A percentile compares a stretch with the other conserved stretches of the same genome.
Evolutionary conservation across 352 stramenopile genomes (phyloP).

Genomic region (Phytophthora pistaciae): DNA sequence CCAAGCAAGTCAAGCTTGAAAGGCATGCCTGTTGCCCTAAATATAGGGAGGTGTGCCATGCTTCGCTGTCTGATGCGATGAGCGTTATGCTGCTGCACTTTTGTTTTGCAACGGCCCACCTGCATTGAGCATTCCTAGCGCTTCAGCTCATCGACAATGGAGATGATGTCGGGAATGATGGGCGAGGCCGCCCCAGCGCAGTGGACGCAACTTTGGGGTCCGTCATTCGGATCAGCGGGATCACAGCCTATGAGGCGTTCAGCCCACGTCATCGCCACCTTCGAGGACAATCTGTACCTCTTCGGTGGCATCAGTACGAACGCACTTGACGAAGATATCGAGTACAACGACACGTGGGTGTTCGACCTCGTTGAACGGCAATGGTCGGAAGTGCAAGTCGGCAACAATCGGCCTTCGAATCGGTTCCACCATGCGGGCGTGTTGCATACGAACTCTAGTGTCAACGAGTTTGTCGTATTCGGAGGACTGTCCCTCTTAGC

Average conservation of each 20-base stretch:
- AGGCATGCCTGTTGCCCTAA: conserved; percentile 6
- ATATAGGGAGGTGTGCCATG: conserved; percentile 11
- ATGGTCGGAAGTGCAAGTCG: conserved; percentile 44
- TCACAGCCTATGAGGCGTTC: conserved; percentile 57
- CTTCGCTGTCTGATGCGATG: conserved; percentile 19
- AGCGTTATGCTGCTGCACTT: conserved; percentile 23
- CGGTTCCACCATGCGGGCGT: conserved; percentile 55
- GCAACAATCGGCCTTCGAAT: conserved; percentile 34
- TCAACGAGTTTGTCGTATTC: conserved; percentile 62
- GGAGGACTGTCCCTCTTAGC: conserved; percentile 54
- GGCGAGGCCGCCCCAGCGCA: conserved; percentile 31
- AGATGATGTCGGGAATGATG: conserved; percentile 25
- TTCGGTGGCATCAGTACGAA: conserved; percentile 65
- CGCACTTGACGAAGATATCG: conserved; percentile 49
- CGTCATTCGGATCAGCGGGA: conserved; percentile 19
- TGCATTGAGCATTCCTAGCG: conserved; percentile 26
- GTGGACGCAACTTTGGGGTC: conserved; percentile 63
- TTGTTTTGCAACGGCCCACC: conserved; percentile 22
- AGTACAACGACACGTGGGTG: conserved; percentile 82
- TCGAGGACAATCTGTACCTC: conserved; percentile 66
- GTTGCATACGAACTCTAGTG: conserved; percentile 49
- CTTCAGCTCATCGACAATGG: conserved; percentile 18
- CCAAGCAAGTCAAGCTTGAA: neutral
- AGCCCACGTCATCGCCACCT: conserved; percentile 57
- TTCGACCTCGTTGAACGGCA: conserved; percentile 50